phyloP scores from a whole-genome alignment of 805 yeast species.

The Saturnispora zaruensis region DNA sequence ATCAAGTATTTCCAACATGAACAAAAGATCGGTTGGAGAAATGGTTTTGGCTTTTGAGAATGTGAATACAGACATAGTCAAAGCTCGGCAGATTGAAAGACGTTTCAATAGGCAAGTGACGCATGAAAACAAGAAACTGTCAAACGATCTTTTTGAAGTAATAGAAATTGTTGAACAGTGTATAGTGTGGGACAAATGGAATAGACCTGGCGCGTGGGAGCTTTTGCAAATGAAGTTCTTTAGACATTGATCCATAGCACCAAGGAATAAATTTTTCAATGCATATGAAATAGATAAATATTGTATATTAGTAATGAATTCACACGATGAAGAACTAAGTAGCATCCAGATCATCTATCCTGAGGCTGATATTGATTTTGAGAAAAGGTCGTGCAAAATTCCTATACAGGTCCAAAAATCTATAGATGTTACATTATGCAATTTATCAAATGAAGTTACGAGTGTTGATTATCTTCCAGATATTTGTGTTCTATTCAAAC shows the following conservation, averaged over 20 bases:
- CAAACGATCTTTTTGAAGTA: not conserved
- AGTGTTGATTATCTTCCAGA: constrained; percentile 28
- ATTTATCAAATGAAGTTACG: not conserved
- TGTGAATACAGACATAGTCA: not conserved
- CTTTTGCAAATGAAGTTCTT: constrained; percentile 5
- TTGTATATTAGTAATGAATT: constrained; percentile 13
- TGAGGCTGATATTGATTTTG: constrained; percentile 20
- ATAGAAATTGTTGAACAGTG: constrained; percentile 3
- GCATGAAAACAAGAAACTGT: not conserved
- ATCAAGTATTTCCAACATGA: not conserved
- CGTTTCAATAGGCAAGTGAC: not conserved
- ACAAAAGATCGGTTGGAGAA: constrained; percentile 5
- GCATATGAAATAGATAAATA: not conserved
- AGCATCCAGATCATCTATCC: constrained; percentile 36
- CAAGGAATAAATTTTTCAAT: not conserved
- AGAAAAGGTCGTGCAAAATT: constrained; percentile 22
- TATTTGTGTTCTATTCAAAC: constrained; percentile 22
- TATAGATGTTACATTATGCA: constrained; percentile 16
- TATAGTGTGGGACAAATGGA: constrained; percentile 9
- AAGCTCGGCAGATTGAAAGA: not conserved
- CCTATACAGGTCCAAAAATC: constrained; percentile 22
- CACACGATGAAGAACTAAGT: constrained; percentile 31
- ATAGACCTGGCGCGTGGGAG: constrained; percentile 5
- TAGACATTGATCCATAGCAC: not conserved
- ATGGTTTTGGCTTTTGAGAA: constrained; percentile 6